These are phyloP conservation scores for Acorus calamus DNA, from an alignment of 106 monocot genomes.

Conservation along the genomic window DNA sequence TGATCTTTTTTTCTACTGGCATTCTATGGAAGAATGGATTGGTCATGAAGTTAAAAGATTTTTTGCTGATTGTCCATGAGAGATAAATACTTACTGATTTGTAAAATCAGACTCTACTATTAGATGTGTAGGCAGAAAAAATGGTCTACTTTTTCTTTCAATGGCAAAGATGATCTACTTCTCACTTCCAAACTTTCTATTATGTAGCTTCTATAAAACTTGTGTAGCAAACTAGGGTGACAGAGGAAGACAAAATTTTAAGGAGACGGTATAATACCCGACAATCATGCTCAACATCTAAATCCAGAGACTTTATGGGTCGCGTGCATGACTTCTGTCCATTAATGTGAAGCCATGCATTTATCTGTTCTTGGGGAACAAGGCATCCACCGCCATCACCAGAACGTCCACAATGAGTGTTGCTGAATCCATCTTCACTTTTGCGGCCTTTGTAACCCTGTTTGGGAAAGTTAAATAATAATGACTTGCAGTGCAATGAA, in stretches of 20 bases:
- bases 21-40: too few species aligned
- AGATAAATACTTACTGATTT: too few species aligned
- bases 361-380: slow-evolving; percentile 90
- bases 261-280: slow-evolving; percentile 29
- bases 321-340: slow-evolving; percentile 48
- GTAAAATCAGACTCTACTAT: too few species aligned
- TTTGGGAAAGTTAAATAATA: not conserved
- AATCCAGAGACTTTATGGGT: slow-evolving; percentile 22
- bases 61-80: too few species aligned
- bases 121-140: too few species aligned
- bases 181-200: too few species aligned
- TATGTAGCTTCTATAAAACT: too few species aligned
- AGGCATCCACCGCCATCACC: slow-evolving; percentile 36
- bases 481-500: not conserved
- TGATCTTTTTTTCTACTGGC: too few species aligned
- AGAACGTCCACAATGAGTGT: slow-evolving; percentile 1
- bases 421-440: slow-evolving; percentile 26
- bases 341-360: slow-evolving; percentile 87
- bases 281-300: slow-evolving; percentile 53
- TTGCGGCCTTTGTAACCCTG: slow-evolving; percentile 72
- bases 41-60: too few species aligned
- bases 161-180: too few species aligned
- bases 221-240: not conserved
- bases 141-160: too few species aligned
- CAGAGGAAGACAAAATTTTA: not conserved